Evolutionary conservation across 768 basidiomycete species (phyloP).

Genomic region (Calocera viscosa): DNA sequence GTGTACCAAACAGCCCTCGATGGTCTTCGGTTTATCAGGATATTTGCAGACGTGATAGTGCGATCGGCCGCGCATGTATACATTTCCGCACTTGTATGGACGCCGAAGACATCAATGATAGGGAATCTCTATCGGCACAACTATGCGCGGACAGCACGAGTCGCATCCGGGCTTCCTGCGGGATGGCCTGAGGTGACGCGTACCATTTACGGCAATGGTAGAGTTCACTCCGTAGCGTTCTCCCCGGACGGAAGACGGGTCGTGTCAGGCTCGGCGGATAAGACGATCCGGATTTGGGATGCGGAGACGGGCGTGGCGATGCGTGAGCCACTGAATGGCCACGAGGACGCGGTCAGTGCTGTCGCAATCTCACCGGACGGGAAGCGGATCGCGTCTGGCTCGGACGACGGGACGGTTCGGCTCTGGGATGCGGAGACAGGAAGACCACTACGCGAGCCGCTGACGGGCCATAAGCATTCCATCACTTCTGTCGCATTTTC

Average conservation of each 20-base stretch:
- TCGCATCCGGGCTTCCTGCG: too few relatives aligned
- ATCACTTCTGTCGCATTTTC: constrained; percentile 10
- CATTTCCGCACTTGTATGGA: neutral
- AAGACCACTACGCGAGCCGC: neutral
- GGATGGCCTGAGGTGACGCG: too few relatives aligned
- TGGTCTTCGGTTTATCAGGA: neutral
- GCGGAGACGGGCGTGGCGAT: constrained; percentile 28
- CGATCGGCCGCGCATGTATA: neutral
- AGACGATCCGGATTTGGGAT: constrained; percentile 9
- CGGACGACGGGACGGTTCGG: constrained; percentile 8
- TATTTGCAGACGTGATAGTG: neutral
- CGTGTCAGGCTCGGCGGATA: constrained; percentile 9
- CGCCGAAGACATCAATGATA: neutral
- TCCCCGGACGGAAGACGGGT: constrained; percentile 10
- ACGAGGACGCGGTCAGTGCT: constrained; percentile 28
- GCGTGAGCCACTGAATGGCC: constrained; percentile 9
- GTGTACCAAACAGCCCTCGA: neutral
- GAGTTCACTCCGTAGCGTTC: constrained; percentile 7
- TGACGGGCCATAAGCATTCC: neutral
- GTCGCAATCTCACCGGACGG: constrained; percentile 36
- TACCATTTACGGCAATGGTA: too few relatives aligned
- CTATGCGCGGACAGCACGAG: neutral
- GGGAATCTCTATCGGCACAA: neutral
- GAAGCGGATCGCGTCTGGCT: constrained; percentile 30
- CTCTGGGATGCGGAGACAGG: constrained; percentile 8